Evolutionary conservation across 2,329 filamentous ascomycete genomes (phyloP), one percentile per base, ranked within the genome.

Genomic region (Aspergillus bombycis): DNA sequence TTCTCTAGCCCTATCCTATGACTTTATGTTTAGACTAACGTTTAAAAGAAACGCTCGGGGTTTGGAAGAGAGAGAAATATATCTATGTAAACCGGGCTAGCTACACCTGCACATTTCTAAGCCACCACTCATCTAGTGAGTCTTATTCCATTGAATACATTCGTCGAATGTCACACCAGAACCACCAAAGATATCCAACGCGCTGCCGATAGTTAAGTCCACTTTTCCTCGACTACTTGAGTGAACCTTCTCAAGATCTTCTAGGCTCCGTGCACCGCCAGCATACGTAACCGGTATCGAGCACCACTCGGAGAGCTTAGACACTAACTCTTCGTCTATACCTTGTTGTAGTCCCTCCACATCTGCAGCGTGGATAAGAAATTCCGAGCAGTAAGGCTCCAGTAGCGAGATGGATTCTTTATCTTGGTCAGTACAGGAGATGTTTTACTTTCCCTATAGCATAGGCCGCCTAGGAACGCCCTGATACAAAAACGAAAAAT

Each of bases 331-430:
- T 76, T 95, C 90, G 72, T 99, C 95, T 67, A 99, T 91, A 54
- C 95, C 95, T 72, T 88, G 86, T 77, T 98, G 95, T 50, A 98
- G 83, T 14, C 95, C 95, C 80, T 99, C 95, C 67, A 97, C 95
- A 78, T 99, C 95, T 48, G 95, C 95, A 19, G 95, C 95, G 77
- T 99, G 95, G 74, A 99, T 95, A 60, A 99, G 86, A 74, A 99
- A 98, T 78, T 99, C 95, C 66, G 91, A 93, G 82, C 95, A 98
- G 79, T 95, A 95, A 7, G 93, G 93, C 73, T 97, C 92, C 28
- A 98, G 86, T 46, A 87, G 81, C 62, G 85, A 83, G 73, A 98
- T 96, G 6, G 91, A 91, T 68, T 91, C 94, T 96, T 72, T 23
- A 6, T 58, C 41, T n/a, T 9, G 8, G 58, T 72, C 21, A 73